Percentiles rank a stretch among this genome's conserved stretches.
phyloP scores from a whole-genome alignment of 2,329 filamentous ascomycete species.

The Fusarium subtropicale region DNA sequence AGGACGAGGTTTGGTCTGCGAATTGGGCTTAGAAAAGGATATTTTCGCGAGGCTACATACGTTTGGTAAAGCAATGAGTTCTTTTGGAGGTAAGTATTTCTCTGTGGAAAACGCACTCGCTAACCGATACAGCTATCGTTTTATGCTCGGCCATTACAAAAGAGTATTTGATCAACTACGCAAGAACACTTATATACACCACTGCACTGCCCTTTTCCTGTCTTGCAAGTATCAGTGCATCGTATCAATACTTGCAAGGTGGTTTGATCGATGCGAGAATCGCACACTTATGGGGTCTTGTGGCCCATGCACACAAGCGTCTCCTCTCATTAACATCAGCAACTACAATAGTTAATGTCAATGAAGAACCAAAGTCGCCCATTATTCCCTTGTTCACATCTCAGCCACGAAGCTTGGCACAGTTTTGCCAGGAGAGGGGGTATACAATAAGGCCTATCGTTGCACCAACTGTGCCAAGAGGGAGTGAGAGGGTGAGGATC shows the following conservation, averaged over 20 bases:
- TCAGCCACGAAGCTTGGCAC: slow-evolving; percentile 68
- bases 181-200: slow-evolving; percentile 79
- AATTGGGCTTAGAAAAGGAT: slow-evolving; percentile 65
- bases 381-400: slow-evolving; percentile 73
- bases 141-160: slow-evolving; percentile 70
- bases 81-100: slow-evolving; percentile 73
- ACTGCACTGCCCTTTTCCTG: slow-evolving; percentile 74
- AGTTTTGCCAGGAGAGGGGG: slow-evolving; percentile 67
- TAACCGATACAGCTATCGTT: slow-evolving; percentile 58
- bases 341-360: slow-evolving; percentile 46
- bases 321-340: slow-evolving; percentile 54
- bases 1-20: slow-evolving; percentile 69
- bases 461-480: slow-evolving; percentile 73
- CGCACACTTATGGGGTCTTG: slow-evolving; percentile 50
- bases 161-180: slow-evolving; percentile 79
- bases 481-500: slow-evolving; percentile 72
- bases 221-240: slow-evolving; percentile 67
- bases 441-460: slow-evolving; percentile 75
- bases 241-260: slow-evolving; percentile 66
- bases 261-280: slow-evolving; percentile 58
- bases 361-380: slow-evolving; percentile 63
- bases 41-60: slow-evolving; percentile 71
- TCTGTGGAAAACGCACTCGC: not conserved
- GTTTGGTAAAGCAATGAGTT: slow-evolving; percentile 75
- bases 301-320: slow-evolving; percentile 58